These are phyloP conservation scores for Panicum miliaceum DNA, from an alignment of 176 grass and related monocot species.

Conservation along the genomic window DNA sequence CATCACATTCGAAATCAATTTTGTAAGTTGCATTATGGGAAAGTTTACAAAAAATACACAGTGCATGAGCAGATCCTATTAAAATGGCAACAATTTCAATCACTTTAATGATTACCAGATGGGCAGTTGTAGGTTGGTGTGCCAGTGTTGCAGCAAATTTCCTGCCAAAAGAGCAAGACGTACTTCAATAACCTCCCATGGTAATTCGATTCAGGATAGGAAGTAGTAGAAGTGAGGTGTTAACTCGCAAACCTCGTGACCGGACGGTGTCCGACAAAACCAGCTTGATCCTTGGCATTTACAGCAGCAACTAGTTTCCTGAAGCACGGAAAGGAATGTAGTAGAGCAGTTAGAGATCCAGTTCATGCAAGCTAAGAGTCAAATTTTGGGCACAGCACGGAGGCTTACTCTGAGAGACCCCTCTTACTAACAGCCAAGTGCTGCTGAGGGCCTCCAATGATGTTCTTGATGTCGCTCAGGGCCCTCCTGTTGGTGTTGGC, in stretches of 20 bases:
- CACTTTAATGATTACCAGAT: conserved; percentile 41
- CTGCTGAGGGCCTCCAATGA: conserved; percentile 47
- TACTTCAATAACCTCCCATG: conserved; percentile 24
- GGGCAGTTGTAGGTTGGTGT: conserved; percentile 43
- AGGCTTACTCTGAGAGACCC: conserved; percentile 50
- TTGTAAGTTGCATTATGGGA: neutral
- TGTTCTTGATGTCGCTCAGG: conserved; percentile 67
- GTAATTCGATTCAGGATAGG: neutral
- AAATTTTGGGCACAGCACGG: neutral
- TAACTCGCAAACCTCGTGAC: conserved; percentile 50
- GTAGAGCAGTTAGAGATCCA: conserved; percentile 23
- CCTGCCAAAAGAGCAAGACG: conserved; percentile 36
- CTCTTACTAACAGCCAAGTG: conserved; percentile 57
- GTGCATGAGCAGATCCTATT: neutral
- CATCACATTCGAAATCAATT: neutral
- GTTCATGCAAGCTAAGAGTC: neutral
- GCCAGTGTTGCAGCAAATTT: conserved; percentile 57
- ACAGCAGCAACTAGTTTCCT: conserved; percentile 31
- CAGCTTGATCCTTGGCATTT: conserved; percentile 41
- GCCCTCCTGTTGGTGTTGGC: conserved; percentile 55
- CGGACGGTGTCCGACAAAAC: conserved; percentile 45
- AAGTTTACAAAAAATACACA: conserved; percentile 26
- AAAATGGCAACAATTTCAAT: conserved; percentile 23
- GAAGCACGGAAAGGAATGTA: conserved; percentile 34
- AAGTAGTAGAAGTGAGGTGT: neutral